phyloP scores from a whole-genome alignment of 352 stramenopile genomes.

The Sclerospora graminicola region DNA sequence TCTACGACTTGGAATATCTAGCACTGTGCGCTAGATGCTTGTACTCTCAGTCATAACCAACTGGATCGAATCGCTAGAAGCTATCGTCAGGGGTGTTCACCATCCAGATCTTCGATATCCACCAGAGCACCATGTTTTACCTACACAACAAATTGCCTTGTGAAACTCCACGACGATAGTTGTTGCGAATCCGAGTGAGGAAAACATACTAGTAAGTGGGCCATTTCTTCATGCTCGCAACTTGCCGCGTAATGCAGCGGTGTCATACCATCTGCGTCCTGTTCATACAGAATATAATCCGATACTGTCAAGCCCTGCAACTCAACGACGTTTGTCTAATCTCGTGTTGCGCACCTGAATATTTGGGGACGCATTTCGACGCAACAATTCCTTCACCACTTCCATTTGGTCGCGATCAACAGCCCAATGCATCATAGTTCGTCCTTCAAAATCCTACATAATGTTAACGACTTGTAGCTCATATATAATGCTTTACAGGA shows the following conservation, averaged over 20 bases:
- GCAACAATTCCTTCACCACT: constrained; percentile 41
- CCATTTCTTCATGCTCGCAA: constrained; percentile 62
- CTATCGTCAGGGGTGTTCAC: constrained; percentile 46
- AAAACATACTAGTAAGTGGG: constrained; percentile 39
- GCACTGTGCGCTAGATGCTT: too few relatives aligned
- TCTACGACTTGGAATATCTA: constrained; percentile 12
- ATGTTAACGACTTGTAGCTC: not conserved
- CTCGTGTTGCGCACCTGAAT: constrained; percentile 27
- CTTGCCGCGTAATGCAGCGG: constrained; percentile 66
- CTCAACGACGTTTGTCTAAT: not conserved
- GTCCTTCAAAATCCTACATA: constrained; percentile 50
- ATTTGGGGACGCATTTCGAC: constrained; percentile 43
- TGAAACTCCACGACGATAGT: constrained; percentile 1
- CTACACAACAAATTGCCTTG: constrained; percentile 12
- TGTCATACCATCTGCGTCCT: constrained; percentile 76
- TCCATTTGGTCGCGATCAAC: constrained; percentile 53
- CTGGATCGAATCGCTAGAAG: constrained; percentile 28
- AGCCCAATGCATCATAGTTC: constrained; percentile 78
- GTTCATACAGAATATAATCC: too few relatives aligned
- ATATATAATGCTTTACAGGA: not conserved
- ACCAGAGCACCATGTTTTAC: constrained; percentile 48
- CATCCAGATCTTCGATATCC: constrained; percentile 55
- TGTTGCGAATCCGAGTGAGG: too few relatives aligned
- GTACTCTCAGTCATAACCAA: constrained; percentile 32
- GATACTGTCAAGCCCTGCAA: not conserved